Conservation (phyloP, 2,329 filamentous ascomycete species). For the Mycosphaerelloides madeirae region DNA sequence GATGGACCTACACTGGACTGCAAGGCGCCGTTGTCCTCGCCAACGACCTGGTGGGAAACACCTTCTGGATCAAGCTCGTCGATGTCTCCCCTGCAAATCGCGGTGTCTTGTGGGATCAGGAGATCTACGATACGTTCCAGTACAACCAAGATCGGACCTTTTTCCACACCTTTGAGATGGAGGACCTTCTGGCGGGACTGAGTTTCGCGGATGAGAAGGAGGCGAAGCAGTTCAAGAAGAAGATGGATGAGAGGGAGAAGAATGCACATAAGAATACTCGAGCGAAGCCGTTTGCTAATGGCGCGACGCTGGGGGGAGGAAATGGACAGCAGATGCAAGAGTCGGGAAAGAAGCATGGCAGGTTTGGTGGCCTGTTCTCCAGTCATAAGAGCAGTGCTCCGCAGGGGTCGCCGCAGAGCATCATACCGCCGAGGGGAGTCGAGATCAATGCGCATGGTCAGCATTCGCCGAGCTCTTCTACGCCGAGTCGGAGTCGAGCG, state of each 20-base stretch:
- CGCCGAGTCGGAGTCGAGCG: slow-evolving; percentile 18
- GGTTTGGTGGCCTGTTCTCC: slow-evolving; percentile 24
- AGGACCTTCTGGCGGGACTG: slow-evolving; percentile 82
- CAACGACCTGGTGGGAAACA: slow-evolving; percentile 91
- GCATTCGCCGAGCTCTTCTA: slow-evolving; percentile 35
- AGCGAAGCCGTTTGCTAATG: slow-evolving; percentile 37
- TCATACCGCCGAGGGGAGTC: slow-evolving; percentile 45
- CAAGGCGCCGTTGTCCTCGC: slow-evolving; percentile 88
- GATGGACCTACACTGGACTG: slow-evolving; percentile 91
- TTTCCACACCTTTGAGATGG: slow-evolving; percentile 95
- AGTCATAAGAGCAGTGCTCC: slow-evolving; percentile 27
- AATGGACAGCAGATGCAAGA: slow-evolving; percentile 16
- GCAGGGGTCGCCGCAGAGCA: slow-evolving; percentile 42
- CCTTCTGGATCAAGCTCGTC: slow-evolving; percentile 96
- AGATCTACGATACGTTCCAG: slow-evolving; percentile 89
- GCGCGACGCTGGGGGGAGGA: slow-evolving; percentile 19
- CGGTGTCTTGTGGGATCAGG: slow-evolving; percentile 94
- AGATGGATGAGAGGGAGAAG: slow-evolving; percentile 94
- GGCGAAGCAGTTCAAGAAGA: slow-evolving; percentile 93
- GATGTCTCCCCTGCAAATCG: slow-evolving; percentile 81
- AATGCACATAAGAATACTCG: slow-evolving; percentile 85
- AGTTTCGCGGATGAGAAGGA: slow-evolving; percentile 97
- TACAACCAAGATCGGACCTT: slow-evolving; percentile 98
- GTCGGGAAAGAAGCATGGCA: slow-evolving; percentile 10
- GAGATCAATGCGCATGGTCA: slow-evolving; percentile 23